phyloP scores from a whole-genome alignment of 2,329 filamentous ascomycete genomes.

The Fusarium irregulare region DNA sequence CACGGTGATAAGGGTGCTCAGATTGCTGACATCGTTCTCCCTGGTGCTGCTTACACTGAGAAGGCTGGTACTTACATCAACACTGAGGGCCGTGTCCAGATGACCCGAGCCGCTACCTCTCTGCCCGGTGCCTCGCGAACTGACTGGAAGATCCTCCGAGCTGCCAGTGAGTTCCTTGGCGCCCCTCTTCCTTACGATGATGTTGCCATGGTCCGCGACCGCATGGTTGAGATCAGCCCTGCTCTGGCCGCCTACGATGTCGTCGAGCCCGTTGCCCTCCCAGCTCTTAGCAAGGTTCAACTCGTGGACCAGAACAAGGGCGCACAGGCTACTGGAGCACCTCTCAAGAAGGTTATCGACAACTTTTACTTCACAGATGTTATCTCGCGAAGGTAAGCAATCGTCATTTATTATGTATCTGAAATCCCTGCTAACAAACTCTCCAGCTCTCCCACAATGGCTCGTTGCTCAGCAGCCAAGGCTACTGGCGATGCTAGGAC shows the following conservation, averaged over 20 bases:
- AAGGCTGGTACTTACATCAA: conserved; percentile 97
- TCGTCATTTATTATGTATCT: conserved; percentile 9
- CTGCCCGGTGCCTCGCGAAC: conserved; percentile 90
- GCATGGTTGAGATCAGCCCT: conserved; percentile 95
- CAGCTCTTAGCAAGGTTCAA: conserved; percentile 88
- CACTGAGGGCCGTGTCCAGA: conserved; percentile 95
- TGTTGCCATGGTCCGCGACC: conserved; percentile 86
- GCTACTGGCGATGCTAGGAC: conserved; percentile 81
- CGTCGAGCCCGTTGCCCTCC: conserved; percentile 82
- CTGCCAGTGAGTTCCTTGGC: conserved; percentile 89
- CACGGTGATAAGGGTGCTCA: conserved; percentile 95
- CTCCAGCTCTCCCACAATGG: conserved; percentile 95
- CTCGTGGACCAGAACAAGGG: conserved; percentile 97
- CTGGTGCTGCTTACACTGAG: conserved; percentile 95
- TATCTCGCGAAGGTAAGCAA: conserved; percentile 89
- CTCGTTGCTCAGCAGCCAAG: conserved; percentile 94
- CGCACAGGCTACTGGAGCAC: conserved; percentile 74
- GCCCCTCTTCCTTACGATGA: conserved; percentile 92
- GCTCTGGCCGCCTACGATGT: conserved; percentile 90
- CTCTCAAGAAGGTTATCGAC: conserved; percentile 87
- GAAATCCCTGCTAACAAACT: conserved; percentile 39
- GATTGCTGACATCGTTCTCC: conserved; percentile 92
- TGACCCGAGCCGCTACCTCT: conserved; percentile 89
- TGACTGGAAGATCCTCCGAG: conserved; percentile 99
- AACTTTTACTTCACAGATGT: conserved; percentile 99